Conservation (phyloP, 257 asterid species). For the Solanum pimpinellifolium region DNA sequence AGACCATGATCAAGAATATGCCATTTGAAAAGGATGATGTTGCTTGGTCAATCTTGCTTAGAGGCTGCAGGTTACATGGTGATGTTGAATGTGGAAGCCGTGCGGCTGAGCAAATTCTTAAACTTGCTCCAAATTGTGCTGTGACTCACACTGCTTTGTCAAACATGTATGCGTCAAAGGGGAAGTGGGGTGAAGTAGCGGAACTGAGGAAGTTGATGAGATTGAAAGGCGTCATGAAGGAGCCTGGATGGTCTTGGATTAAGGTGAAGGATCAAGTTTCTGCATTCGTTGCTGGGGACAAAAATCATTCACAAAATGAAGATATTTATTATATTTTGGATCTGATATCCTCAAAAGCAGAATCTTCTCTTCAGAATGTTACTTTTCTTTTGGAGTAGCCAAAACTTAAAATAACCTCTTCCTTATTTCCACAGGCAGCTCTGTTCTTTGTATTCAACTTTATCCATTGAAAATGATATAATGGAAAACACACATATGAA, state of each 20-base stretch:
- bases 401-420: neutral
- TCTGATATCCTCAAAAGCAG: conserved; percentile 30
- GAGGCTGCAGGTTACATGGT: conserved; percentile 67
- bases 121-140: conserved; percentile 63
- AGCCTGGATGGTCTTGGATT: conserved; percentile 94
- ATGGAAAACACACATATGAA: too few species aligned
- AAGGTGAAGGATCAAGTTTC: conserved; percentile 51
- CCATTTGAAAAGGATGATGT: conserved; percentile 65
- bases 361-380: conserved; percentile 17
- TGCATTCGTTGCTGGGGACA: conserved; percentile 61
- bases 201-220: conserved; percentile 67
- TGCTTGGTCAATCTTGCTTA: conserved; percentile 75
- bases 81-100: conserved; percentile 41
- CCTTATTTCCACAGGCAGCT: neutral
- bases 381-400: conserved; percentile 4
- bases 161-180: conserved; percentile 62
- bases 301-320: conserved; percentile 36
- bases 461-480: neutral
- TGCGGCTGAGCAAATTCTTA: conserved; percentile 59
- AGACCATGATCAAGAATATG: conserved; percentile 67
- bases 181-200: conserved; percentile 75
- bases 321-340: conserved; percentile 44
- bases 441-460: neutral
- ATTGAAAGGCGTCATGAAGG: conserved; percentile 70
- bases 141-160: conserved; percentile 73